These are phyloP conservation scores for Aureococcus anophagefferens DNA, from an alignment of 108 stramenopile genomes.

Conservation along the genomic window DNA sequence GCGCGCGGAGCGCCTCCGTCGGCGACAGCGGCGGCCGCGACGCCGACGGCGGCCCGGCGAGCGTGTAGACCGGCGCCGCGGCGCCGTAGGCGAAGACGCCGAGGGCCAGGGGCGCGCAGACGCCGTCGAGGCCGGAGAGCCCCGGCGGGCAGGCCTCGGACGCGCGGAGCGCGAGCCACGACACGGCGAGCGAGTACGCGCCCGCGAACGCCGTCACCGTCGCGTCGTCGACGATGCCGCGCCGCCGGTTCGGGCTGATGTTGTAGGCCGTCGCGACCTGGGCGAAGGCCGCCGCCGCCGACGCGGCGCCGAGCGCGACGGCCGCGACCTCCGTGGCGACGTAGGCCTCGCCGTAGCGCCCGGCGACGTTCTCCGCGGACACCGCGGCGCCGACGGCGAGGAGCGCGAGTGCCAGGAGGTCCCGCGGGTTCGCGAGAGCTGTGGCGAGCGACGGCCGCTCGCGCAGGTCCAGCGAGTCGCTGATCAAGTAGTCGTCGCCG, in stretches of 20 bases:
- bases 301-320: constrained; percentile 7
- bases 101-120: constrained; percentile 15
- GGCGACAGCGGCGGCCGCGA: constrained; percentile 16
- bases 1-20: constrained; percentile 27
- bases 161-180: constrained; percentile 28
- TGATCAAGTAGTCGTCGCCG: constrained; percentile 20
- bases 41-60: not conserved
- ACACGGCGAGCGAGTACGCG: constrained; percentile 9
- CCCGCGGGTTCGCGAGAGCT: constrained; percentile 16
- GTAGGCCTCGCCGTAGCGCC: constrained; percentile 12
- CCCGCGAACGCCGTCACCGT: constrained; percentile 22
- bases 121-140: constrained; percentile 9
- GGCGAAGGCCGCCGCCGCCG: not conserved
- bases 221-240: constrained; percentile 24
- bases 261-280: constrained; percentile 6
- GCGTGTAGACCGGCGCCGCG: constrained; percentile 16
- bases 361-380: constrained; percentile 10
- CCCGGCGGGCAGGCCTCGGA: constrained; percentile 22
- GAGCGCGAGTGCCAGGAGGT: constrained; percentile 6
- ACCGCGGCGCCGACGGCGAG: constrained; percentile 8
- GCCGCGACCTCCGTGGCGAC: not conserved
- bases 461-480: constrained; percentile 5
- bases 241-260: constrained; percentile 7
- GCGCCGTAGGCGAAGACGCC: constrained; percentile 19
- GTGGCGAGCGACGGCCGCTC: constrained; percentile 10